These are phyloP conservation scores for Trichoderma brevicompactum DNA, from an alignment of 2,329 filamentous ascomycete genomes.

Conservation along the genomic window DNA sequence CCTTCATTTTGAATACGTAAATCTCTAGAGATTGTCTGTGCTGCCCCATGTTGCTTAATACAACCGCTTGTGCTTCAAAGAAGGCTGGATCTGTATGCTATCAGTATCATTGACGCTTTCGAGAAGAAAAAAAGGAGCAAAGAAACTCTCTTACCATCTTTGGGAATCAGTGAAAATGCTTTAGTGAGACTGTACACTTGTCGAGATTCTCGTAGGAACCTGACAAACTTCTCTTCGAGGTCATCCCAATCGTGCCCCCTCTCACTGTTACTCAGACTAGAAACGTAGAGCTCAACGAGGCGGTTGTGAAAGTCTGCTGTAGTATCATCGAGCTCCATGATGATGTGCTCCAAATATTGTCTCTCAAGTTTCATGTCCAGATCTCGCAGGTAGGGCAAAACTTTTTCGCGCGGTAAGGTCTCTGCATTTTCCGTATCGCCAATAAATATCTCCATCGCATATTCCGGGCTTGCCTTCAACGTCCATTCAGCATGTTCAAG, in stretches of 20 bases:
- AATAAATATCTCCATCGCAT: slow-evolving; percentile 91
- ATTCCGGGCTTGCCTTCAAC: slow-evolving; percentile 68
- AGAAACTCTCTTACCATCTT: slow-evolving; percentile 65
- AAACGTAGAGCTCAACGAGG: slow-evolving; percentile 71
- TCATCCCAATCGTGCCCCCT: slow-evolving; percentile 57
- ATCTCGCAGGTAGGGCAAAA: slow-evolving; percentile 72
- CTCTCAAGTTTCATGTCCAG: slow-evolving; percentile 75
- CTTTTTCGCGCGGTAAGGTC: slow-evolving; percentile 75
- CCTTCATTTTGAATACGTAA: slow-evolving; percentile 91
- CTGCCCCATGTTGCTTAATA: slow-evolving; percentile 92
- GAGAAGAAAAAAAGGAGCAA: no score
- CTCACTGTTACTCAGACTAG: slow-evolving; percentile 56
- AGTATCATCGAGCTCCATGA: slow-evolving; percentile 81
- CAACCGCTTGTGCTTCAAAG: slow-evolving; percentile 86
- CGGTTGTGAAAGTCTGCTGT: slow-evolving; percentile 87
- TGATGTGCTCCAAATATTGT: slow-evolving; percentile 86
- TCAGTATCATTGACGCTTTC: neutral
- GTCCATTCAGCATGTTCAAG: slow-evolving; percentile 93
- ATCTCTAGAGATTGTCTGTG: slow-evolving; percentile 97
- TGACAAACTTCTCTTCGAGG: slow-evolving; percentile 69
- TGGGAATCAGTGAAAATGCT: slow-evolving; percentile 77
- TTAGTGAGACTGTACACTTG: slow-evolving; percentile 77
- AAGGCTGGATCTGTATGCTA: slow-evolving; percentile 71
- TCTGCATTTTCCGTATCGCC: slow-evolving; percentile 96
- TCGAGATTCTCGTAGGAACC: slow-evolving; percentile 74